phyloP scores from a whole-genome alignment of 1,139 yeast genomes.

The Yarrowia galli region DNA sequence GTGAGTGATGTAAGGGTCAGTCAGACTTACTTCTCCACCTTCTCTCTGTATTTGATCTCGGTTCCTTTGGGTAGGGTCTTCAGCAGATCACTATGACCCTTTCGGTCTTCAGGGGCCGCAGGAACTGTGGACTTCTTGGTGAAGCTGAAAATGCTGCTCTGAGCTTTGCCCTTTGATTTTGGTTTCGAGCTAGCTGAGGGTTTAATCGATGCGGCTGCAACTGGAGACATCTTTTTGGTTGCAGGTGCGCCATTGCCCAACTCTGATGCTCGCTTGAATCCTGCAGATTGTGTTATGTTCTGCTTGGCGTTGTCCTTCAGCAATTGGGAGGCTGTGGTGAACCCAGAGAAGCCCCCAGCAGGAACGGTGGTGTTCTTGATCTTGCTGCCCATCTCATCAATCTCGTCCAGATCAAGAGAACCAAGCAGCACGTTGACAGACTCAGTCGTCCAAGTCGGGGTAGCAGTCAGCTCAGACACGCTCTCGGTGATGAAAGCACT shows the following conservation, averaged over 20 bases:
- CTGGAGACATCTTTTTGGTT: background rate
- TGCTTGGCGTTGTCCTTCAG: constrained; percentile 19
- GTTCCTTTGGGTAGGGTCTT: constrained; percentile 3
- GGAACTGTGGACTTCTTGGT: constrained; percentile 14
- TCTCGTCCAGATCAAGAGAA: constrained; percentile 3
- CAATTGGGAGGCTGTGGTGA: constrained; percentile 9
- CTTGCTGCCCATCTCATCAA: constrained; percentile 8
- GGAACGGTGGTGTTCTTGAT: background rate
- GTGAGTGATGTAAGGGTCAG: too few species aligned
- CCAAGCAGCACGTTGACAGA: constrained; percentile 3
- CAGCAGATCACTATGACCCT: constrained; percentile 4
- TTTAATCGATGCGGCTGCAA: constrained; percentile 15
- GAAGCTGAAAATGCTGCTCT: constrained; percentile 35
- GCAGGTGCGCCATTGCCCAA: background rate
- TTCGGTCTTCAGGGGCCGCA: constrained; percentile 1
- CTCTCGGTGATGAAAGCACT: constrained; percentile 10
- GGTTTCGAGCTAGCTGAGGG: background rate
- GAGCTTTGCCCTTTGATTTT: background rate
- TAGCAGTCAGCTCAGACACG: background rate
- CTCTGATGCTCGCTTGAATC: constrained; percentile 25
- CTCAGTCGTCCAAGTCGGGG: constrained; percentile 11
- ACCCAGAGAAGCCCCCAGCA: background rate
- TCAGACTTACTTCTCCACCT: background rate
- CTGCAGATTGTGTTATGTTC: background rate
- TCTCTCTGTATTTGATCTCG: constrained; percentile 15